These are phyloP conservation scores for Stachybotrys elegans DNA, from an alignment of 2,329 filamentous ascomycete species.

Conservation along the genomic window DNA sequence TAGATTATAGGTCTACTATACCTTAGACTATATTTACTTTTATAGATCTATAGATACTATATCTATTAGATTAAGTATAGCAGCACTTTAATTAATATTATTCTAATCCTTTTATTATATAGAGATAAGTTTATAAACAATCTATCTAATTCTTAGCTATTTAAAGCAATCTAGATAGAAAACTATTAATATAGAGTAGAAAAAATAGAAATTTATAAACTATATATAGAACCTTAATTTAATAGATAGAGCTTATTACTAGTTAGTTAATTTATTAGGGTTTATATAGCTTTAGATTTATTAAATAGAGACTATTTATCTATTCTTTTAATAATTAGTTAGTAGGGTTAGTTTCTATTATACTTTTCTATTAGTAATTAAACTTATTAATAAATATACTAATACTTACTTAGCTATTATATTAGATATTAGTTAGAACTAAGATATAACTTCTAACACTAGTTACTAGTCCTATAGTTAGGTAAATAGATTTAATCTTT, in stretches of 20 bases:
- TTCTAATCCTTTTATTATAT: neutral
- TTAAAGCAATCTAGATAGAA: neutral
- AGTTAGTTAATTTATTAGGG: neutral
- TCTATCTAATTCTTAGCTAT: neutral
- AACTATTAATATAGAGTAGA: neutral
- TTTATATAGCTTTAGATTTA: neutral
- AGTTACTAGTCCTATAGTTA: neutral
- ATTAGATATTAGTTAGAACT: conserved; percentile 1
- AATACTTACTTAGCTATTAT: neutral
- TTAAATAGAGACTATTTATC: neutral
- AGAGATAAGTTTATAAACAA: neutral
- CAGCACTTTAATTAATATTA: neutral
- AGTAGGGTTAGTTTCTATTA: neutral
- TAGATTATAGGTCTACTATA: neutral
- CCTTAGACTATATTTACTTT: neutral
- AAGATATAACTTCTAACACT: neutral
- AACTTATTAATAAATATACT: neutral
- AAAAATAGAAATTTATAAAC: neutral
- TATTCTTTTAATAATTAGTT: neutral
- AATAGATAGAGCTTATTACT: neutral
- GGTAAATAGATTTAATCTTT: neutral
- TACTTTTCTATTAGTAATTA: neutral
- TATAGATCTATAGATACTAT: conserved; percentile 1
- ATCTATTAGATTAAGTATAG: neutral
- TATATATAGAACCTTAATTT: neutral